These are phyloP conservation scores for Leptographium wingfieldii DNA, from an alignment of 2,329 filamentous ascomycete species.

Conservation along the genomic window DNA sequence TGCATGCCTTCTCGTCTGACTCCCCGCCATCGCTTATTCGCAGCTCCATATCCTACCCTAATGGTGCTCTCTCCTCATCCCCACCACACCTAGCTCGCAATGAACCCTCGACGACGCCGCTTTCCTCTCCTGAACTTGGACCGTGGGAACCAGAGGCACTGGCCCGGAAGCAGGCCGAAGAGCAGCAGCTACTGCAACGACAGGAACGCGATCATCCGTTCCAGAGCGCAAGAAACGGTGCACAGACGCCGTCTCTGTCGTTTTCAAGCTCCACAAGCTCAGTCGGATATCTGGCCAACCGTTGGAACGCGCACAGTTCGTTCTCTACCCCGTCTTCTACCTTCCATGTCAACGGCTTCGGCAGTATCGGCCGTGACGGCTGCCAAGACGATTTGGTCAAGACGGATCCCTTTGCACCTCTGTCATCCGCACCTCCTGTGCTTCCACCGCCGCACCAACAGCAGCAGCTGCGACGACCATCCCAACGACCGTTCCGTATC, in stretches of 20 bases:
- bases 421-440: slow-evolving; percentile 21
- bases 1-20: slow-evolving; percentile 39
- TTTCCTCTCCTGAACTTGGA: slow-evolving; percentile 13
- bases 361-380: neutral
- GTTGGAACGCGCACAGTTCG: slow-evolving; percentile 41
- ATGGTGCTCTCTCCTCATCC: slow-evolving; percentile 7
- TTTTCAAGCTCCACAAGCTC: slow-evolving; percentile 16
- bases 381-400: slow-evolving; percentile 29
- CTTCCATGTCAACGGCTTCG: slow-evolving; percentile 17
- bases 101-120: slow-evolving; percentile 11
- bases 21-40: slow-evolving; percentile 17
- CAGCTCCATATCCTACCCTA: slow-evolving; percentile 3
- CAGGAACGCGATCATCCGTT: neutral
- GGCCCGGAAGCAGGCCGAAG: slow-evolving; percentile 6
- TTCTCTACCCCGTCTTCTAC: slow-evolving; percentile 34
- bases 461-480: slow-evolving; percentile 17
- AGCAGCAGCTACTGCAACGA: slow-evolving; percentile 3
- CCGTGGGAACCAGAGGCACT: slow-evolving; percentile 12
- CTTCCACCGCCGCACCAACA: slow-evolving; percentile 19
- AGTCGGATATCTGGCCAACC: slow-evolving; percentile 37
- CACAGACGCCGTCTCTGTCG: slow-evolving; percentile 3
- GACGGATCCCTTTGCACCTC: slow-evolving; percentile 31
- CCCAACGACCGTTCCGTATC: slow-evolving; percentile 46
- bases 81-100: slow-evolving; percentile 8
- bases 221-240: neutral